Base-by-base conservation (phyloP, 2,329 filamentous ascomycete species). In the Colletotrichum lini region DNA sequence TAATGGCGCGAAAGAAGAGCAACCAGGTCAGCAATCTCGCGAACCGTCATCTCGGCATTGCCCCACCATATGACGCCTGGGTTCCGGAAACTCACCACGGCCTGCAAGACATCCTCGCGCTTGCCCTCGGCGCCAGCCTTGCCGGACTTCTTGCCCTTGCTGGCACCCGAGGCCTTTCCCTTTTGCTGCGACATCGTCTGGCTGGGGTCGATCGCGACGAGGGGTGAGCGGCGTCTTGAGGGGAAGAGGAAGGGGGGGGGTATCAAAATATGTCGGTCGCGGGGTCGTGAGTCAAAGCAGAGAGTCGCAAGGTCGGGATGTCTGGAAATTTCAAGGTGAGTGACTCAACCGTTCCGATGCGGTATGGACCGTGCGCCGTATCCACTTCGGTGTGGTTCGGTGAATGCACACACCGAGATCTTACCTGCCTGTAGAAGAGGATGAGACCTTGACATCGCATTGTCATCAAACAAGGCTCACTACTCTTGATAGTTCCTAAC, bases 31-130 rank as follows among this genome's bases (percentile, higher is more conserved):
- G 68, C 57, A n/a, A 63, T 12, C 42, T 62, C 53, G 58, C 60
- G 38, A 61, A 59, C 53, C 66, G 56, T 70, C 54, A 64, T 53
- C 45, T 44, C 49, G 50, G 23, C 35, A 2, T 64, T 77, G 77
- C 76, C 78, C 77, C 76, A 78, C 76, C 73, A 77, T 38, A 38
- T 76, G 54, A 59, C 67, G 64, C 59, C 60, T 49, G 35, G 35
- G 35, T 2, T 38, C 35, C 35, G 35, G 59, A 40, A 26, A 85
- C 86, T 73, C 80, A 88, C 86, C 74, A 89, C 87, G 40, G 87
- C 87, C 80, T 90, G 88, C 66, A 90, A 82, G 72, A 87, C 85
- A 79, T 90, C 87, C 75, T 90, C 88, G 76, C 85, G 83, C 78
- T 90, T 89, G 78, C 79, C 82, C 76, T 90, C 88, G 57, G 86